Base-by-base conservation (phyloP, 2,329 filamentous ascomycete species). In the Penicillium sp. region DNA sequence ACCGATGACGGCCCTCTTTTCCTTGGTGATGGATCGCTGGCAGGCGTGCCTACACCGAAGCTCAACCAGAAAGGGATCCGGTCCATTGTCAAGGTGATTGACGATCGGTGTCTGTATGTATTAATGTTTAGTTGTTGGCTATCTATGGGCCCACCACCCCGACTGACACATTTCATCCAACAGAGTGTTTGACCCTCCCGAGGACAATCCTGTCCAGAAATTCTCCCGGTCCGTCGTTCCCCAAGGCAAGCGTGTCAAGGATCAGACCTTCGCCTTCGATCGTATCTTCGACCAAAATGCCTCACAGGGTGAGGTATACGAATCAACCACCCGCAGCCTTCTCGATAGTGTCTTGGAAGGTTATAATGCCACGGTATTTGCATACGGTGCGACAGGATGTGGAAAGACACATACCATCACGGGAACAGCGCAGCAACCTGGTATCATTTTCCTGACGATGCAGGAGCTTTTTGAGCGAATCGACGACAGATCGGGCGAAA, bases 381-480 rank as follows among this genome's bases (percentile, higher is more conserved):
- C 95, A 49, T 99, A 99, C 75, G 95, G 95, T 65, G 95, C 95
- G 39, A 99, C 95, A 0, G 95, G 95, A 39, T 99, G 95, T 75
- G 95, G 95, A 75, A 99, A 99, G 79, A 99, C 95, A 24, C 95
- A 99, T 75, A 99, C 95, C 10, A 99, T 99, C 69, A 91, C 89
- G 3, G 95, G 95, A 64, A 97, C 93, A 0, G 79, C 91, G 1
- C 90, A 96, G 72, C 90, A 96, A 70, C 95, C 95, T 0, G 95
- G 95, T 56, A 98, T 99, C 69, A 99, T 99, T 73, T 99, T 98
- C 77, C 79, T 99, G 68, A 98, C 95, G 1, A 99, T 99, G 93
- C 93, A 98, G 75, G 95, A 99, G 76, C 81, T 99, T 24, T 99
- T 99, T 70, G 95, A 99, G 78, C 91, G 93, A 75, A 96, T 99